Evolutionary conservation across 495 filamentous ascomycete species (phyloP).

Genomic region (Aspergillus kassunensis): DNA sequence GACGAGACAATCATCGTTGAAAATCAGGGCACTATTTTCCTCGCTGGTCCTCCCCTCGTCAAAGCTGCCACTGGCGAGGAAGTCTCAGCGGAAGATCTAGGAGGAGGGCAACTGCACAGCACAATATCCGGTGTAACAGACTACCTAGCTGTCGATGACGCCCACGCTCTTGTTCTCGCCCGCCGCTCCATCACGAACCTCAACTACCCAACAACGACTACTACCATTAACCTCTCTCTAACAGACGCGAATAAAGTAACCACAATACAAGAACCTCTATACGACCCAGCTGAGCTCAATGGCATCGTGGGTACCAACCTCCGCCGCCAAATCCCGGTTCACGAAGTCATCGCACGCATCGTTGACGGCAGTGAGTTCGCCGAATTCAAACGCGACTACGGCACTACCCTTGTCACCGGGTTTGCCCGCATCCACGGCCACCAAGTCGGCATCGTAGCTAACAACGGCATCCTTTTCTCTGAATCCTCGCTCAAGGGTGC

Average conservation of each 20-base stretch:
- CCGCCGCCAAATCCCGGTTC: slow-evolving; percentile 73
- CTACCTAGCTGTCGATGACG: slow-evolving; percentile 91
- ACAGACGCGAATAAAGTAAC: slow-evolving; percentile 17
- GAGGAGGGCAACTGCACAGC: slow-evolving; percentile 88
- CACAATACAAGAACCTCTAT: slow-evolving; percentile 65
- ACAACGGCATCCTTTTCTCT: slow-evolving; percentile 97
- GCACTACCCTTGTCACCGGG: slow-evolving; percentile 84
- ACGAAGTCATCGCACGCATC: slow-evolving; percentile 90
- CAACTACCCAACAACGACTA: slow-evolving; percentile 63
- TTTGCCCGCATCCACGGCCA: slow-evolving; percentile 90
- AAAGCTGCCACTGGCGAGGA: slow-evolving; percentile 96
- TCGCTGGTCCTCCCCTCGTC: slow-evolving; percentile 91
- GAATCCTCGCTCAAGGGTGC: slow-evolving; percentile 87
- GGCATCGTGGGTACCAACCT: slow-evolving; percentile 90
- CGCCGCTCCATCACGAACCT: slow-evolving; percentile 81
- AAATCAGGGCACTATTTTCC: slow-evolving; percentile 92
- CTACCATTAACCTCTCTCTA: slow-evolving; percentile 13
- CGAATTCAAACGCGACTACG: slow-evolving; percentile 94
- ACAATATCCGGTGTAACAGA: slow-evolving; percentile 93
- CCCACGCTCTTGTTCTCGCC: slow-evolving; percentile 85
- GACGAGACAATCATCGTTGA: slow-evolving; percentile 96
- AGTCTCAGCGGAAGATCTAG: slow-evolving; percentile 88
- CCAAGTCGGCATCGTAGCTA: slow-evolving; percentile 88
- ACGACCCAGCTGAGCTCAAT: slow-evolving; percentile 74
- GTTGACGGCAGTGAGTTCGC: slow-evolving; percentile 87